These are phyloP conservation scores for Beauveria medogensis DNA, from an alignment of 2,329 filamentous ascomycete genomes.

Conservation along the genomic window DNA sequence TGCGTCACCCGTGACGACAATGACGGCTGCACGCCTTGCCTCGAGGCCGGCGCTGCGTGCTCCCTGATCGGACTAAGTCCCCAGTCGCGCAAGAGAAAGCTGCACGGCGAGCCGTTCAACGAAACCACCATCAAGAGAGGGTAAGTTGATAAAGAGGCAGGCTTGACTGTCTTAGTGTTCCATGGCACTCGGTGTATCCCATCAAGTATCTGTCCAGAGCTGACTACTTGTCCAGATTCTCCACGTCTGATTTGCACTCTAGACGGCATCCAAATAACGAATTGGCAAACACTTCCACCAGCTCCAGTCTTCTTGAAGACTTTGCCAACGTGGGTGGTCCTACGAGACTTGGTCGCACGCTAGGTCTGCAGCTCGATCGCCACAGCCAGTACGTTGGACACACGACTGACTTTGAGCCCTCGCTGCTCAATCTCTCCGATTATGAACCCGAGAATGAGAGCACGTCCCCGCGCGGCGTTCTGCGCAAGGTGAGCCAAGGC, in stretches of 20 bases:
- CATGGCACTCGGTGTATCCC: neutral
- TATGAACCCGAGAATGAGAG: slow-evolving; percentile 80
- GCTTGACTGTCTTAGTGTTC: neutral
- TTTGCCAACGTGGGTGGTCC: slow-evolving; percentile 63
- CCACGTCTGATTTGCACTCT: slow-evolving; percentile 33
- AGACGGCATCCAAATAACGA: neutral
- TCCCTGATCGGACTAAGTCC: slow-evolving; percentile 41
- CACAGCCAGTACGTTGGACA: slow-evolving; percentile 79
- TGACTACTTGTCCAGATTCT: slow-evolving; percentile 9
- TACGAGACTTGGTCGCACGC: slow-evolving; percentile 57
- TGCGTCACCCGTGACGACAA: slow-evolving; percentile 71
- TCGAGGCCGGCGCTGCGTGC: slow-evolving; percentile 7
- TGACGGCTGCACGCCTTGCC: slow-evolving; percentile 45
- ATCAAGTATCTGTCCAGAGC: neutral
- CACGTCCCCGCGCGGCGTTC: slow-evolving; percentile 56
- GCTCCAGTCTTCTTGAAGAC: slow-evolving; percentile 57
- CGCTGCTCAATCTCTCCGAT: slow-evolving; percentile 70
- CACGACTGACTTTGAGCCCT: slow-evolving; percentile 76
- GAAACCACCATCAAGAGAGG: slow-evolving; percentile 60
- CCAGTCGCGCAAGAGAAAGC: slow-evolving; percentile 70
- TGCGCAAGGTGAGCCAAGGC: slow-evolving; percentile 67
- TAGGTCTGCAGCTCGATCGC: slow-evolving; percentile 69
- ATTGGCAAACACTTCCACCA: slow-evolving; percentile 42
- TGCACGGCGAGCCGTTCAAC: slow-evolving; percentile 55
- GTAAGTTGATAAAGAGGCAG: slow-evolving; percentile 38